Conservation (phyloP, 495 filamentous ascomycete genomes). For the Rostrohypoxylon terebratum region DNA sequence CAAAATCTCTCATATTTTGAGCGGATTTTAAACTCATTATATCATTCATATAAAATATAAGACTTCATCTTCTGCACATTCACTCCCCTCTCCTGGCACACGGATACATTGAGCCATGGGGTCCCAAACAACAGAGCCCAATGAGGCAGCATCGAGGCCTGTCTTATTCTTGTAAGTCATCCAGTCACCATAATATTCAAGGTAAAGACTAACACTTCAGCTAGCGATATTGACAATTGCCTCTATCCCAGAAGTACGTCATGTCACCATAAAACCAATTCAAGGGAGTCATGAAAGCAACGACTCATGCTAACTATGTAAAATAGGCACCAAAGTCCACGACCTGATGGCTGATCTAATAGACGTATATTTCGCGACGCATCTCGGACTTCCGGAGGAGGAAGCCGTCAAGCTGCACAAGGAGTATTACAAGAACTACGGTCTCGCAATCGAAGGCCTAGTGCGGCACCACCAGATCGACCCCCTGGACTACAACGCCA, state of each 20-base stretch:
- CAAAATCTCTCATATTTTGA: not conserved
- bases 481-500: slow-evolving; percentile 90
- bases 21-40: not conserved
- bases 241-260: slow-evolving; percentile 74
- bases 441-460: slow-evolving; percentile 94
- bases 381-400: slow-evolving; percentile 75
- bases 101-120: slow-evolving; percentile 31
- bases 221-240: slow-evolving; percentile 95
- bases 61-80: not conserved
- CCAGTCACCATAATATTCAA: not conserved
- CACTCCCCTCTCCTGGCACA: not conserved
- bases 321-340: slow-evolving; percentile 72
- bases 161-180: slow-evolving; percentile 63
- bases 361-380: slow-evolving; percentile 82
- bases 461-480: slow-evolving; percentile 96
- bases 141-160: slow-evolving; percentile 42
- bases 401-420: slow-evolving; percentile 86
- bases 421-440: slow-evolving; percentile 95
- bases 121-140: slow-evolving; percentile 37
- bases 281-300: not conserved
- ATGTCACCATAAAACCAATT: not conserved
- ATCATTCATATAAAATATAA: not conserved
- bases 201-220: slow-evolving; percentile 4
- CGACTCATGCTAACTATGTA: slow-evolving; percentile 26
- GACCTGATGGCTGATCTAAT: slow-evolving; percentile 80